These are phyloP conservation scores for Peronospora belbahrii DNA, from an alignment of 352 stramenopile species.

Conservation along the genomic window DNA sequence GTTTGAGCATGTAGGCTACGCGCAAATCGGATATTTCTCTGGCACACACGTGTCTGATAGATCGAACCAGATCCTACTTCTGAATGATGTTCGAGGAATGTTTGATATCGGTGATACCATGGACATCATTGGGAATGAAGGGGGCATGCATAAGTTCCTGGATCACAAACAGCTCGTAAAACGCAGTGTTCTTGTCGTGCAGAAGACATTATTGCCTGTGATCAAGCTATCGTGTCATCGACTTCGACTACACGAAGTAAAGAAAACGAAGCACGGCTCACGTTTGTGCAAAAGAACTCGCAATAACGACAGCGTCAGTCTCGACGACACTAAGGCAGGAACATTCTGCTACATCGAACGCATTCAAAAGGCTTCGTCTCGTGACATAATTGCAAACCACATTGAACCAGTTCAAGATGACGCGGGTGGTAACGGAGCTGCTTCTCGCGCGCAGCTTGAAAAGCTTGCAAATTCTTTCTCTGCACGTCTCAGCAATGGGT, in stretches of 20 bases:
- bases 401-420: conserved; percentile 5
- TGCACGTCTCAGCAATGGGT: conserved; percentile 29
- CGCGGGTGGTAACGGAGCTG: conserved; percentile 1
- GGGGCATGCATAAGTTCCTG: background rate
- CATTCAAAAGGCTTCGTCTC: conserved; percentile 35
- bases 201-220: conserved; percentile 18
- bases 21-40: conserved; percentile 26
- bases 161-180: conserved; percentile 28
- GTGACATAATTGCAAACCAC: conserved; percentile 1
- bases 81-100: conserved; percentile 30
- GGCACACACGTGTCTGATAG: background rate
- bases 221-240: conserved; percentile 33
- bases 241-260: conserved; percentile 27
- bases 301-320: conserved; percentile 6
- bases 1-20: conserved; percentile 45
- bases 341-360: conserved; percentile 50
- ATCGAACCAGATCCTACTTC: conserved; percentile 27
- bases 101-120: background rate
- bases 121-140: background rate
- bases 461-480: conserved; percentile 39
- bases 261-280: conserved; percentile 11
- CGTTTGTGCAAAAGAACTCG: conserved; percentile 32
- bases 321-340: background rate
- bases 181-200: conserved; percentile 39
- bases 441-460: conserved; percentile 33